These are phyloP conservation scores for Rosa hybrid DNA, from an alignment of 331 rosid genomes.

Conservation along the genomic window DNA sequence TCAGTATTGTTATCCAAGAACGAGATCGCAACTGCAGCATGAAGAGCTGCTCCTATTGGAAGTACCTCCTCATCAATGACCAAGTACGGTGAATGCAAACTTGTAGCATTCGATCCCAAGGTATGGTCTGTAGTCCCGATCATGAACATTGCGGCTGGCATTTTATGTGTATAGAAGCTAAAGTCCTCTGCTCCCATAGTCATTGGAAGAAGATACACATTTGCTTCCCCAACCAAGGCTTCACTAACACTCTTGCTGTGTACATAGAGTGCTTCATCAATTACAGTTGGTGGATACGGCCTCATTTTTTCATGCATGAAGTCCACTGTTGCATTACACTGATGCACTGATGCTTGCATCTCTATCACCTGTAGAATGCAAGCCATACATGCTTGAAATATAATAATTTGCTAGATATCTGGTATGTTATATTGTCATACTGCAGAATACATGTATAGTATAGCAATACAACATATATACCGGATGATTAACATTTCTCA, in stretches of 20 bases:
- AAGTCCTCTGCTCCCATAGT: constrained; percentile 59
- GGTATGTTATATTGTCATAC: not conserved
- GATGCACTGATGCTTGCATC: constrained; percentile 46
- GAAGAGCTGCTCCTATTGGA: constrained; percentile 58
- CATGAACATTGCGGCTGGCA: constrained; percentile 43
- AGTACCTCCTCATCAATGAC: constrained; percentile 53
- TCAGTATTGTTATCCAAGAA: constrained; percentile 30
- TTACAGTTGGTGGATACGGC: constrained; percentile 46
- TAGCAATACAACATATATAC: not conserved
- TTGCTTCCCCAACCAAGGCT: constrained; percentile 41
- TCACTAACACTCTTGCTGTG: constrained; percentile 53
- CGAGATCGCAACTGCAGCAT: constrained; percentile 56
- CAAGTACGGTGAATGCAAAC: constrained; percentile 48
- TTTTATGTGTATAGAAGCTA: constrained; percentile 52
- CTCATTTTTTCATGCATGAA: constrained; percentile 43
- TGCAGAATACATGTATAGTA: not conserved
- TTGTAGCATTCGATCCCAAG: not conserved
- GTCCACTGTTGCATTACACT: constrained; percentile 46
- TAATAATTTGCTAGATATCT: not conserved
- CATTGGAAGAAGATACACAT: constrained; percentile 39
- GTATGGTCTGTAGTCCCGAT: constrained; percentile 43
- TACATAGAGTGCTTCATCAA: constrained; percentile 41
- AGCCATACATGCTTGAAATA: not conserved
- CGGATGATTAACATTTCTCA: not conserved
- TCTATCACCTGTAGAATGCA: constrained; percentile 35